Evolutionary conservation across 768 basidiomycete species (phyloP), one percentile per base, ranked within the genome.

Genomic region (Amanita inopinata): DNA sequence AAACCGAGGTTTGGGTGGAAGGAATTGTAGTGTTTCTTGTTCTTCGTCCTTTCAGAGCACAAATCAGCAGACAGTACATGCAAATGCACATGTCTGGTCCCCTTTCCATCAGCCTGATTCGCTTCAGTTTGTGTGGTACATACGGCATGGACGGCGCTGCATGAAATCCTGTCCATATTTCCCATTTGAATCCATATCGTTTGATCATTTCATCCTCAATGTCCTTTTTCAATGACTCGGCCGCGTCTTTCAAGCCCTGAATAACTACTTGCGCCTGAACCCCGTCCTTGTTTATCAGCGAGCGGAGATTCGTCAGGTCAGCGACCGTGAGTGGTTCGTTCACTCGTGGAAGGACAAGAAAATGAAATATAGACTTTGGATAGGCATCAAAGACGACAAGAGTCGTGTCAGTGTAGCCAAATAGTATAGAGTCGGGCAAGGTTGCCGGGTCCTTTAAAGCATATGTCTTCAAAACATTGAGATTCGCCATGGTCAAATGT

Each of bases 21-120:
- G 4, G 87, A 84, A 53, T 93, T 92, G 61, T 89, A 86, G 51
- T 96, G 92, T 54, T 83, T 86, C 67, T 94, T 96, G 43, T 67
- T 73, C 63, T 92, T 94, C 66, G 93, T 61, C 39, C 61, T 64
- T 6, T 75, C 70, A 0, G 82, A 81, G 41, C 69, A 69, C 25
- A 91, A 56, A 55, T 96, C 92, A 3, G 75, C 70, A 3, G 90
- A 91, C 28, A 96, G 61, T 40, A 96, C 76, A 55, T 96, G 92
- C 8, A 94, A 59, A 54, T 96, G 88, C 2, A 91, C 46, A 56
- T 91, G 88, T 46, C 86, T 88, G 46, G 4, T 15, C 14, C 18
- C 19, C 22, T 17, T 4, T 4, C n/a, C 11, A 38, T 31, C 28
- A 15, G 31, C 6, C 7, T 11, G 18, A 33, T 3, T 15, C 18